Conservation (phyloP, 2,329 filamentous ascomycete genomes). For the Aspergillus tanneri region DNA sequence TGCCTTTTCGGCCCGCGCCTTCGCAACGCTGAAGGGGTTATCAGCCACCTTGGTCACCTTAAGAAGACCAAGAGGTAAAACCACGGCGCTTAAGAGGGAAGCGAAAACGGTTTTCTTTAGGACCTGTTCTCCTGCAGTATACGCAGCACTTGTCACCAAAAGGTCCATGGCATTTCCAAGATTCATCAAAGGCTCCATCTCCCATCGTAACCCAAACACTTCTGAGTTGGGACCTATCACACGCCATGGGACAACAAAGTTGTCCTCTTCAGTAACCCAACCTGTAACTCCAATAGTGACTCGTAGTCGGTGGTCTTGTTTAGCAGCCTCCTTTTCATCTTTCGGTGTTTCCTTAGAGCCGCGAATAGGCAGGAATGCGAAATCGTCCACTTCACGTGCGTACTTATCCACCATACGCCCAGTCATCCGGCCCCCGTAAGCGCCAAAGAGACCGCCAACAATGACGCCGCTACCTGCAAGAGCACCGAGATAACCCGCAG, state of each 20-base stretch:
- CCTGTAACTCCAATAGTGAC: slow-evolving; percentile 82
- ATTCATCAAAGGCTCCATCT: slow-evolving; percentile 72
- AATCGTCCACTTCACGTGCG: slow-evolving; percentile 80
- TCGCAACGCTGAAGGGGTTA: slow-evolving; percentile 78
- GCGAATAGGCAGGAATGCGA: slow-evolving; percentile 76
- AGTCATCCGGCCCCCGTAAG: slow-evolving; percentile 82
- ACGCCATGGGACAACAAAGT: slow-evolving; percentile 76
- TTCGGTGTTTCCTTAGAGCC: slow-evolving; percentile 50
- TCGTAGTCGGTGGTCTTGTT: slow-evolving; percentile 66
- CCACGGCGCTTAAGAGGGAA: slow-evolving; percentile 61
- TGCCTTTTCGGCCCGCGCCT: slow-evolving; percentile 75
- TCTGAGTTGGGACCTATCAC: slow-evolving; percentile 72
- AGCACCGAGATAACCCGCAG: slow-evolving; percentile 75
- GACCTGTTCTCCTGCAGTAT: slow-evolving; percentile 72
- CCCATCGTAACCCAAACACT: slow-evolving; percentile 80
- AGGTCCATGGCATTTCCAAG: slow-evolving; percentile 75
- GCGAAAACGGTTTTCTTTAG: slow-evolving; percentile 70
- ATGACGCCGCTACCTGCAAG: slow-evolving; percentile 76
- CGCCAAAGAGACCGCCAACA: slow-evolving; percentile 83
- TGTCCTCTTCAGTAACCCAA: slow-evolving; percentile 71
- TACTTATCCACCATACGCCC: slow-evolving; percentile 87
- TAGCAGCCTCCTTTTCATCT: slow-evolving; percentile 41
- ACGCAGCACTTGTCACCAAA: slow-evolving; percentile 77
- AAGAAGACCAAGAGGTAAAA: slow-evolving; percentile 68
- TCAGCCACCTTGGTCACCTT: slow-evolving; percentile 69